Percentiles rank a stretch among this genome's conserved stretches.
phyloP scores from a whole-genome alignment of 495 filamentous ascomycete species.

The Apodospora peruviana region DNA sequence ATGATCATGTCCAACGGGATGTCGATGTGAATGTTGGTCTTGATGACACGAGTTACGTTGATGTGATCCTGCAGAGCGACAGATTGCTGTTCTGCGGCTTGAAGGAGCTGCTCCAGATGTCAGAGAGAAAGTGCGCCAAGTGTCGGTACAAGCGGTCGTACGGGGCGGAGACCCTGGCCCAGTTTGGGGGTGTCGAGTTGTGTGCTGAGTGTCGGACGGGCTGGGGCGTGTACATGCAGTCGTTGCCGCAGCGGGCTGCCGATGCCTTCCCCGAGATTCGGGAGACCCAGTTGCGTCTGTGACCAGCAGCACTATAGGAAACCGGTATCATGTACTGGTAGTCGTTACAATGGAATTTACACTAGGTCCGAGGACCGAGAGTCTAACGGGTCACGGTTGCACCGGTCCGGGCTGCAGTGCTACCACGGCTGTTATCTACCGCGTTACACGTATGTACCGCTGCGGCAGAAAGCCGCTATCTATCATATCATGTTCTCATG shows the following conservation, averaged over 20 bases:
- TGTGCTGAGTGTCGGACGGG: neutral
- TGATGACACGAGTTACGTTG: neutral
- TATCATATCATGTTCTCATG: too few relatives aligned
- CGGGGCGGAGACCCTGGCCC: neutral
- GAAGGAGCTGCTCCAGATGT: slow-evolving; percentile 2
- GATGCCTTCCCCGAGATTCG: neutral
- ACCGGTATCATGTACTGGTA: too few relatives aligned
- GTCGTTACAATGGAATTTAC: too few relatives aligned
- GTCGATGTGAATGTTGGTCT: neutral
- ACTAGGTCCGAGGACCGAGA: too few relatives aligned
- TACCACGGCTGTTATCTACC: too few relatives aligned
- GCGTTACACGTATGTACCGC: too few relatives aligned
- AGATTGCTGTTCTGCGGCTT: slow-evolving; percentile 11
- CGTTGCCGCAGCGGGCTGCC: neutral
- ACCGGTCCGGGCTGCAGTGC: too few relatives aligned
- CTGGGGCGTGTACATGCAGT: neutral
- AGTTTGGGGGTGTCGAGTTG: neutral
- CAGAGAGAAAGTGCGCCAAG: neutral
- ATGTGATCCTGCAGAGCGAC: slow-evolving; percentile 3
- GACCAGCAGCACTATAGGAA: too few relatives aligned
- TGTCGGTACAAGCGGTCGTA: neutral
- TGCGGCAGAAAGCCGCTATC: too few relatives aligned
- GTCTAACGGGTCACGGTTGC: too few relatives aligned
- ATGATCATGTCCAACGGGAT: neutral
- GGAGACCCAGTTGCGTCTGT: neutral